Base-by-base conservation (phyloP, 768 basidiomycete genomes). In the Saitozyma sp. region DNA sequence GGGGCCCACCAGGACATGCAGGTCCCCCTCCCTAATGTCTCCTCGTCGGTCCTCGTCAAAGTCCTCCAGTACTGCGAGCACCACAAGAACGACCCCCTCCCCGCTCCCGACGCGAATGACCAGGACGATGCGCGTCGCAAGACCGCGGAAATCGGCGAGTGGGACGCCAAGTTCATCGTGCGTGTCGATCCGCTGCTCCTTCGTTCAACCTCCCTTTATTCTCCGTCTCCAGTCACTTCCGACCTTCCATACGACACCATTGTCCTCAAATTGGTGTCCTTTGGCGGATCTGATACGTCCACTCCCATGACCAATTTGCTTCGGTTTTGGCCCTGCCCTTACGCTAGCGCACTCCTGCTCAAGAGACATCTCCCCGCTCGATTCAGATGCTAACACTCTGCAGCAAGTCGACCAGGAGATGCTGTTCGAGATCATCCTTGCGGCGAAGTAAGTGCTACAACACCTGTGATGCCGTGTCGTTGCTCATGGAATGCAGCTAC, bases 61-160 rank as follows among this genome's bases (percentile, higher is more conserved):
- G 94, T 98, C 64, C 84, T 99, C 39, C 95, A 99, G 79, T 99
- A 96, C 85, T 98, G 96, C 85, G 94, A 97, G 76, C 94, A 98
- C 82, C 96, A 99, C 82, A 89, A 91, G 71, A 89, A 89, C 68
- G 96, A 99, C 81, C 92, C 94, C n/a, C 85, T 97, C 46, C 96
- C 96, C 16, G 84, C 88, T 46, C 84, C 88, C 37, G 72, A 76
- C 39, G 70, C 71, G 8, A 70, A 63, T 61, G 76, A 74, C 43
- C 89, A 89, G 71, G 95, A 98, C 64, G 96, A 98, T 82, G 90
- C 90, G 6, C 88, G 95, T 82, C 93, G 95, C 81, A 89, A 93
- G 79, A 94, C 92, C n/a, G 93, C 93, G 14, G 95, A 98, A 70
- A 98, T 99, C 81, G 88, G 87, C 67, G 96, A 99, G 78, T 99